Evolutionary conservation across 2,329 filamentous ascomycete genomes (phyloP).

Genomic region (Fusarium vanettenii): DNA sequence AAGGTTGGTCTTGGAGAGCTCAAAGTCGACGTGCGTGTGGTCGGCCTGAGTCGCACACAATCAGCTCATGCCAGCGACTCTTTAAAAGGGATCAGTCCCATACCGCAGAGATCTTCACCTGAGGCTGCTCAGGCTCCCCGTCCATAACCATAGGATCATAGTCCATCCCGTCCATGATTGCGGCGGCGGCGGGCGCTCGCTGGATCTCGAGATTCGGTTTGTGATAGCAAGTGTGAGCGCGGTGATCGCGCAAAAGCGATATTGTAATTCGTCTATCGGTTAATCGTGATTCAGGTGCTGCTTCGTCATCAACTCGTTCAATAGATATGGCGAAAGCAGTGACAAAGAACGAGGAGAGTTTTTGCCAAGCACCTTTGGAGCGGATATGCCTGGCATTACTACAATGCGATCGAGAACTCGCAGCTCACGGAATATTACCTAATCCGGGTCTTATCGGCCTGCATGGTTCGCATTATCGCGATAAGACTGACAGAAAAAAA

Average conservation of each 20-base stretch:
- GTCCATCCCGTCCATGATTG: conserved; percentile 62
- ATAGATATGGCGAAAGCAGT: conserved; percentile 6
- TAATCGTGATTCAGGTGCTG: neutral
- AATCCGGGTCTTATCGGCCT: conserved; percentile 47
- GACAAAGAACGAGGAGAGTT: conserved; percentile 29
- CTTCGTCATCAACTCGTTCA: neutral
- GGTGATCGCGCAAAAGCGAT: conserved; percentile 1
- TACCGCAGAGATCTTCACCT: conserved; percentile 71
- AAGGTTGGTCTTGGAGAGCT: conserved; percentile 88
- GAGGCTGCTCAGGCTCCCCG: conserved; percentile 66
- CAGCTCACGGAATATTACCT: conserved; percentile 44
- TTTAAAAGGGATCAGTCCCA: conserved; percentile 29
- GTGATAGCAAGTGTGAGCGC: conserved; percentile 7
- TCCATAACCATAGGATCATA: conserved; percentile 72
- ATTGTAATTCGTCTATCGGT: neutral
- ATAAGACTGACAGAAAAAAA: conserved; percentile 46
- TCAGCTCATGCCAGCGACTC: conserved; percentile 37
- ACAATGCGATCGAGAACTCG: conserved; percentile 29
- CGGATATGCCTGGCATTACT: conserved; percentile 18
- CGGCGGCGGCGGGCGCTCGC: conserved; percentile 22
- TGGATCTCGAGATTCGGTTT: conserved; percentile 2
- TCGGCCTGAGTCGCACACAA: conserved; percentile 70
- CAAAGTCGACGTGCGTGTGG: conserved; percentile 86
- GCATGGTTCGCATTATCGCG: conserved; percentile 3
- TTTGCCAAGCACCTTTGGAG: conserved; percentile 33